Conservation (phyloP, 768 basidiomycete species). For the Coprinellus micaceus region DNA sequence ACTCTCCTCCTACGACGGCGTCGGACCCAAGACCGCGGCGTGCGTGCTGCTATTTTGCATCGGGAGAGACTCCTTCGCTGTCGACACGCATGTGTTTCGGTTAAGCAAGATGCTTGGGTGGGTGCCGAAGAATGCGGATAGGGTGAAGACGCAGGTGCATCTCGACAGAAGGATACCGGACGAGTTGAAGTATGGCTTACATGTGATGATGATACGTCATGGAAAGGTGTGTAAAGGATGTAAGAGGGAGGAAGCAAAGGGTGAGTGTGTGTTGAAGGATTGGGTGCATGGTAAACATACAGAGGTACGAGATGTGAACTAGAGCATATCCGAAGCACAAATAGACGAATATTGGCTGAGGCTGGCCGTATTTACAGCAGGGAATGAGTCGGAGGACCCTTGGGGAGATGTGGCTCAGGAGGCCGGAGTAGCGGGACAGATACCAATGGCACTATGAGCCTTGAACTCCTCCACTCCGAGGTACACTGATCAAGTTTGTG, state of each 20-base stretch:
- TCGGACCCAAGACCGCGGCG: slow-evolving; percentile 62
- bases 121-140: slow-evolving; percentile 45
- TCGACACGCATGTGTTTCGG: slow-evolving; percentile 62
- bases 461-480: no score
- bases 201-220: slow-evolving; percentile 57
- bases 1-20: slow-evolving; percentile 52
- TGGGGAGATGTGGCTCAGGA: no score
- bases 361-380: no score
- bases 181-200: slow-evolving; percentile 53
- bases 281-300: slow-evolving; percentile 14
- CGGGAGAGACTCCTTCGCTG: slow-evolving; percentile 57
- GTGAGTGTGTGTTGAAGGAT: slow-evolving; percentile 27
- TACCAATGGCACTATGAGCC: no score
- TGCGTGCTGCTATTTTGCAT: slow-evolving; percentile 61
- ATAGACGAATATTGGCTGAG: no score
- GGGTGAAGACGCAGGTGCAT: slow-evolving; percentile 54
- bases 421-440: no score
- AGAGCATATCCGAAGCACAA: no score
- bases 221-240: slow-evolving; percentile 55
- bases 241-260: slow-evolving; percentile 28
- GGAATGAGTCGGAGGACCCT: no score
- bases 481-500: no score
- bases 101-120: slow-evolving; percentile 49
- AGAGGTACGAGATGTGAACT: neutral
- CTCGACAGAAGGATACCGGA: slow-evolving; percentile 48